These are phyloP conservation scores for Diaporthe destruens DNA, from an alignment of 2,329 filamentous ascomycete genomes.

Conservation along the genomic window DNA sequence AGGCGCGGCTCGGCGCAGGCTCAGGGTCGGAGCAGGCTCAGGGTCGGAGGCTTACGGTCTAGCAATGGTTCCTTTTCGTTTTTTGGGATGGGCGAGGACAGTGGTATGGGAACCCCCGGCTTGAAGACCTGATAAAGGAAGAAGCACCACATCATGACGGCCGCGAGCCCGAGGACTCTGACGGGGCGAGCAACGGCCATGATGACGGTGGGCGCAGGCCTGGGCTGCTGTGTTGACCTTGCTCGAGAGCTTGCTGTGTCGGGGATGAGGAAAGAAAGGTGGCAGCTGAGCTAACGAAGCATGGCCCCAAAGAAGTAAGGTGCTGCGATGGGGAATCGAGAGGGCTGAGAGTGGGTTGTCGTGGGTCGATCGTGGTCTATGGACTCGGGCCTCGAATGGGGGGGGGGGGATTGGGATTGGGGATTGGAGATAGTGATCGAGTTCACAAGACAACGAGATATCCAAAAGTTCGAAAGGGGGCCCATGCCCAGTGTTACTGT, in stretches of 20 bases:
- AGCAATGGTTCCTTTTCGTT: slow-evolving; percentile 83
- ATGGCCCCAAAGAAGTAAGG: slow-evolving; percentile 38
- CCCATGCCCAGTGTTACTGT: slow-evolving; percentile 12
- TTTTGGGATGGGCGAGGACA: slow-evolving; percentile 56
- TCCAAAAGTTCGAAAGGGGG: slow-evolving; percentile 37
- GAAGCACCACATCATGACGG: slow-evolving; percentile 80
- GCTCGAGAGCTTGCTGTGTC: slow-evolving; percentile 27
- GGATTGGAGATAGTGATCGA: not conserved
- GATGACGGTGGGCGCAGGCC: slow-evolving; percentile 47
- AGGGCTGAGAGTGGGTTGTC: slow-evolving; percentile 21
- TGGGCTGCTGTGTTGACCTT: slow-evolving; percentile 13
- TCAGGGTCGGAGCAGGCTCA: no score
- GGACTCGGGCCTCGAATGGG: slow-evolving; percentile 31
- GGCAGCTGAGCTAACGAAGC: slow-evolving; percentile 37
- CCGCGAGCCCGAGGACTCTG: slow-evolving; percentile 79
- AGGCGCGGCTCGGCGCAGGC: not conserved
- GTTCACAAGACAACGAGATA: slow-evolving; percentile 21
- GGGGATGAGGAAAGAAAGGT: slow-evolving; percentile 16
- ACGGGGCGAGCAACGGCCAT: slow-evolving; percentile 92
- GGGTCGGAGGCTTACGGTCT: slow-evolving; percentile 74
- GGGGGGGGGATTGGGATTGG: not conserved
- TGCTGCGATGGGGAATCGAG: slow-evolving; percentile 33
- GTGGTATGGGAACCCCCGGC: slow-evolving; percentile 59
- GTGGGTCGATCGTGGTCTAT: slow-evolving; percentile 32
- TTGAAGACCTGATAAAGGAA: slow-evolving; percentile 82